phyloP scores from a whole-genome alignment of 1,284 basidiomycete species.

The Cystobasidium pallidum region DNA sequence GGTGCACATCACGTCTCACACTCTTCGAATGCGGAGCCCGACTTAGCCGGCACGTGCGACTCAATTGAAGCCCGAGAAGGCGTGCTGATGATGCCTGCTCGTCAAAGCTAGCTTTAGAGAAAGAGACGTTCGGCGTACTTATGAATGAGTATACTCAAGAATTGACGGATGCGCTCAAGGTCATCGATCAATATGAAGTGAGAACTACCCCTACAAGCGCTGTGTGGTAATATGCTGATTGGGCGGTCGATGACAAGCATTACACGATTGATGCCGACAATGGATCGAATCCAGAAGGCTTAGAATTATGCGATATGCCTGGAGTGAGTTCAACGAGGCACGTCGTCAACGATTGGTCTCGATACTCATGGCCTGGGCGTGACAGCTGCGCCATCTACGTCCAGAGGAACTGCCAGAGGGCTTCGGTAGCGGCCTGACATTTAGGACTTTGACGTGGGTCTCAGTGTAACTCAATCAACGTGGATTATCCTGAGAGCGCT shows the following conservation, averaged over 20 bases:
- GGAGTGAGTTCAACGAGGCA: constrained; percentile 27
- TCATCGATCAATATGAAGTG: constrained; percentile 41
- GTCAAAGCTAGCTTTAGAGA: constrained; percentile 11
- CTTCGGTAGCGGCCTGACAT: constrained; percentile 44
- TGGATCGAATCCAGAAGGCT: constrained; percentile 32
- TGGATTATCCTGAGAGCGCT: constrained; percentile 56
- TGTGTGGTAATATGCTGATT: neutral
- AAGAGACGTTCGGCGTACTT: constrained; percentile 14
- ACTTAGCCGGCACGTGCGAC: constrained; percentile 42
- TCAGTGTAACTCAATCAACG: constrained; percentile 59
- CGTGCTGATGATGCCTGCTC: neutral
- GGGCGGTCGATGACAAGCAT: neutral
- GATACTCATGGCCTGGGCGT: neutral
- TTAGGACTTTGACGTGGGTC: constrained; percentile 61
- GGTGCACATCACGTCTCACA: constrained; percentile 50
- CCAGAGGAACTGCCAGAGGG: constrained; percentile 38
- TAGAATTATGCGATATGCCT: constrained; percentile 21
- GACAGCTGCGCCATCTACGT: constrained; percentile 33
- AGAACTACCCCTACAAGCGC: neutral
- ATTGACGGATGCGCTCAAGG: constrained; percentile 22
- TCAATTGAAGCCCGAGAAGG: neutral
- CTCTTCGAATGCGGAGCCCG: constrained; percentile 43
- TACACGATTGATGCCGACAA: constrained; percentile 22
- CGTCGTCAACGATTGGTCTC: neutral
- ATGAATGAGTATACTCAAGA: constrained; percentile 14